Percentiles rank a stretch among this genome's conserved stretches.
Evolutionary conservation across 2,329 filamentous ascomycete genomes (phyloP).

Genomic region (Exophiala alcalophila): DNA sequence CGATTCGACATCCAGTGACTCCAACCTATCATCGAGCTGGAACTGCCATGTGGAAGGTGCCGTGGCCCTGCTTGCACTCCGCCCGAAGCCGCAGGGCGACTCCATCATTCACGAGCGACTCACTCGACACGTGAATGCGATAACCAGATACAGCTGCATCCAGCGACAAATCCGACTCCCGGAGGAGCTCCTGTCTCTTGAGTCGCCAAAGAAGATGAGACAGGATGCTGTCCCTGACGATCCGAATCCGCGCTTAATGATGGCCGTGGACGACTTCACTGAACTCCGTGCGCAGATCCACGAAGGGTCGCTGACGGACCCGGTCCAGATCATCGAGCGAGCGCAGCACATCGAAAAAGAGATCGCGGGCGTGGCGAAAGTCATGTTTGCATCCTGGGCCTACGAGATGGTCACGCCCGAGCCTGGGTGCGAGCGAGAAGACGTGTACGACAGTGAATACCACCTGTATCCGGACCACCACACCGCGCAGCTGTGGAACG

Average conservation of each 20-base stretch:
- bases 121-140: constrained; percentile 7
- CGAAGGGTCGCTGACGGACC: constrained; percentile 9
- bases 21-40: constrained; percentile 6
- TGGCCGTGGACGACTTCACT: constrained; percentile 12
- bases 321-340: constrained; percentile 7
- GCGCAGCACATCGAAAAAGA: constrained; percentile 6
- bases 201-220: not conserved
- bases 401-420: constrained; percentile 18
- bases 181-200: not conserved
- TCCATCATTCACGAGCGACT: not conserved
- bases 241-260: constrained; percentile 1
- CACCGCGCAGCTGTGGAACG: constrained; percentile 29
- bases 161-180: constrained; percentile 6
- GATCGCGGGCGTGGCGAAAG: not conserved
- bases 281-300: constrained; percentile 7
- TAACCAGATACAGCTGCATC: constrained; percentile 5
- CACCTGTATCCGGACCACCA: constrained; percentile 28
- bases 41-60: constrained; percentile 13
- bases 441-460: constrained; percentile 21
- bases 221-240: constrained; percentile 5
- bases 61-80: constrained; percentile 6
- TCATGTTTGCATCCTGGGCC: constrained; percentile 14
- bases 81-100: constrained; percentile 1
- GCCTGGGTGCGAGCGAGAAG: not conserved
- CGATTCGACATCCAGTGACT: not conserved